A percentile compares a stretch with the other conserved stretches of the same genome.
Evolutionary conservation across 495 filamentous ascomycete species (phyloP).

Genomic region (Immersiella caudata): DNA sequence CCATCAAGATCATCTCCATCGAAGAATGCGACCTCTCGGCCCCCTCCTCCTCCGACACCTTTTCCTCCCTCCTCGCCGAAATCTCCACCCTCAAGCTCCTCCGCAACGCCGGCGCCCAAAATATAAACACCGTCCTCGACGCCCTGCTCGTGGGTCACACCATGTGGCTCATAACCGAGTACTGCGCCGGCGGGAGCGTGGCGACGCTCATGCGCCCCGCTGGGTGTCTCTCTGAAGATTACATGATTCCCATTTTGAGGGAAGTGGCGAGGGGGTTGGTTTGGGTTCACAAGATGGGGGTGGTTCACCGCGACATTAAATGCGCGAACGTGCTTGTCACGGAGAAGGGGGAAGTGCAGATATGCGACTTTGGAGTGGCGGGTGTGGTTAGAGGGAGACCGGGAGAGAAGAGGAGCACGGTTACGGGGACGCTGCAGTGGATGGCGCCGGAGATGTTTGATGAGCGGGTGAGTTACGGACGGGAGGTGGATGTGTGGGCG

Average conservation of each 20-base stretch:
- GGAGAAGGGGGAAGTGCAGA: conserved; percentile 12
- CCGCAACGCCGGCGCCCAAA: conserved; percentile 4
- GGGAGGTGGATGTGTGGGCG: conserved; percentile 21
- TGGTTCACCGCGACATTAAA: conserved; percentile 22
- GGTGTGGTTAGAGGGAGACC: conserved; percentile 8
- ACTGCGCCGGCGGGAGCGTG: conserved; percentile 21
- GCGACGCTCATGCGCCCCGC: conserved; percentile 18
- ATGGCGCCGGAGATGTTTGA: conserved; percentile 24
- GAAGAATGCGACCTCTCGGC: conserved; percentile 11
- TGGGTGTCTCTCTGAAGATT: conserved; percentile 7
- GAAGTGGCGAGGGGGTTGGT: conserved; percentile 16
- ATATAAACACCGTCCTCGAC: conserved; percentile 20
- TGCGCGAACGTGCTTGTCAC: conserved; percentile 22
- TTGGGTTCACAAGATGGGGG: conserved; percentile 16
- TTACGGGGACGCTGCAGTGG: conserved; percentile 24
- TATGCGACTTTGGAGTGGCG: conserved; percentile 21
- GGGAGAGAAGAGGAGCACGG: conserved; percentile 18
- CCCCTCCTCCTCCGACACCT: conserved; percentile 14
- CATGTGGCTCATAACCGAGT: conserved; percentile 22
- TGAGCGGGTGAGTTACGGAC: conserved; percentile 11
- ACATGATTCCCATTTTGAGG: conserved; percentile 20
- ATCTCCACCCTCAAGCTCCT: conserved; percentile 17
- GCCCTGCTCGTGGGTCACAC: conserved; percentile 20
- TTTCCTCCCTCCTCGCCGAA: conserved; percentile 14
- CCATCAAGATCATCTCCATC: conserved; percentile 24